Conservation (phyloP, 208 protist species). For the Leishmania guyanensis region DNA sequence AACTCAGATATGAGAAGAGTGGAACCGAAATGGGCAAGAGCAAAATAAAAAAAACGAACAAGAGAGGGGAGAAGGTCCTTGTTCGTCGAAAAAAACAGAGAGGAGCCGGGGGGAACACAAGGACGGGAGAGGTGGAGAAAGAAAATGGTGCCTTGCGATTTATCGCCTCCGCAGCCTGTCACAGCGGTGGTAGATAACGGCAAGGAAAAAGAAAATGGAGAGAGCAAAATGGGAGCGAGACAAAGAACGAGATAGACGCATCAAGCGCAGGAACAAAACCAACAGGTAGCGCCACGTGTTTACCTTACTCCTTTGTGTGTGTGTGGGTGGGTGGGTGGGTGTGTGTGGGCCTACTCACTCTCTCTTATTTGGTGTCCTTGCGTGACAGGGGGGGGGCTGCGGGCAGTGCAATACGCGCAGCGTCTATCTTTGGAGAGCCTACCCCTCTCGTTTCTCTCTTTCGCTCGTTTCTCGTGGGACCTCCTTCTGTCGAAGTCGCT, state of each 20-base stretch:
- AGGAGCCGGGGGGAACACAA: background rate
- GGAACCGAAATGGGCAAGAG: background rate
- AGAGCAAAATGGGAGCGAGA: background rate
- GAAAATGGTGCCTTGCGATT: background rate
- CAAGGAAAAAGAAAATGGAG: background rate
- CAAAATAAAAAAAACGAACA: background rate
- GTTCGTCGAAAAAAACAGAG: background rate
- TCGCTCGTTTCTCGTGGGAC: background rate
- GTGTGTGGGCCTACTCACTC: background rate
- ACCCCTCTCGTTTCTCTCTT: background rate
- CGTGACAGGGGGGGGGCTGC: background rate
- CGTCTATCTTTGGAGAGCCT: background rate
- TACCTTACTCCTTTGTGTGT: background rate
- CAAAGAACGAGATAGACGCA: background rate
- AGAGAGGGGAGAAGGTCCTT: background rate
- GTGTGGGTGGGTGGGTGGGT: background rate
- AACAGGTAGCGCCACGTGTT: background rate
- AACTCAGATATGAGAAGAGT: background rate
- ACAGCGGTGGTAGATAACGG: background rate
- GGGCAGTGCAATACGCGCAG: background rate
- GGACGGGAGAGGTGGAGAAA: background rate
- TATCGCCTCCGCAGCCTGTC: background rate
- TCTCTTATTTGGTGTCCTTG: background rate
- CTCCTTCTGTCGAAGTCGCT: background rate
- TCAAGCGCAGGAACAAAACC: background rate